Conservation (phyloP, 2,329 filamentous ascomycete genomes). For the Fusarium tanahbumbuense region DNA sequence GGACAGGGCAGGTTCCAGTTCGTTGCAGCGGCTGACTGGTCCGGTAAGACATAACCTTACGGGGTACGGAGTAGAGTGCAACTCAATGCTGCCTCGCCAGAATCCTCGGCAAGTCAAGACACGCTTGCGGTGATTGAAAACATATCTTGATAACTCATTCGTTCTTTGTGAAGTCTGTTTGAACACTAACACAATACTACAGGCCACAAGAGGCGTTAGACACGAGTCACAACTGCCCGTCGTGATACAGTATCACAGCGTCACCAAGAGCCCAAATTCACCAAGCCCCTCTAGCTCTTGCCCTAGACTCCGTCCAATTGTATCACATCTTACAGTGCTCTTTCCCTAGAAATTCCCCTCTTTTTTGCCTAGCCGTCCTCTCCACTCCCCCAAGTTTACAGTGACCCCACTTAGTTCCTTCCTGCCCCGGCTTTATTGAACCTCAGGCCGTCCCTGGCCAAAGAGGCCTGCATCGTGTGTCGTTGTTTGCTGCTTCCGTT, state of each 20-base stretch:
- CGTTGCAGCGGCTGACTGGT: constrained; percentile 19
- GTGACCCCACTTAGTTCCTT: constrained; percentile 32
- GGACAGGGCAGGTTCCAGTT: constrained; percentile 10
- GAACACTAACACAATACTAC: not conserved
- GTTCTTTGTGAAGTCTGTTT: not conserved
- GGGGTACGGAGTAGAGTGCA: not conserved
- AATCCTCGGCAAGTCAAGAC: not conserved
- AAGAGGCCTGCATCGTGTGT: constrained; percentile 28
- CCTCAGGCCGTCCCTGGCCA: constrained; percentile 28
- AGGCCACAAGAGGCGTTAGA: constrained; percentile 22
- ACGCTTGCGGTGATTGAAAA: constrained; percentile 19
- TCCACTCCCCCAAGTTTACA: constrained; percentile 35
- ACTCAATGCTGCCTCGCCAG: not conserved
- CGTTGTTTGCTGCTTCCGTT: constrained; percentile 27
- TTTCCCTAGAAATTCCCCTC: constrained; percentile 19
- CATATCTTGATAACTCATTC: not conserved
- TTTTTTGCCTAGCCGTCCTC: constrained; percentile 26
- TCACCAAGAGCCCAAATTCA: constrained; percentile 26
- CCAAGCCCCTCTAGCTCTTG: constrained; percentile 21
- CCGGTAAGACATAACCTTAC: constrained; percentile 1
- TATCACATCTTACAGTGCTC: constrained; percentile 17
- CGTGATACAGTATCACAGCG: constrained; percentile 34
- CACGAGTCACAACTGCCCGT: constrained; percentile 20
- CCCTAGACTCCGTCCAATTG: constrained; percentile 3
- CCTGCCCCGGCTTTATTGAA: constrained; percentile 25